phyloP scores from a whole-genome alignment of 805 yeast species.

The Starmerella stellata region DNA sequence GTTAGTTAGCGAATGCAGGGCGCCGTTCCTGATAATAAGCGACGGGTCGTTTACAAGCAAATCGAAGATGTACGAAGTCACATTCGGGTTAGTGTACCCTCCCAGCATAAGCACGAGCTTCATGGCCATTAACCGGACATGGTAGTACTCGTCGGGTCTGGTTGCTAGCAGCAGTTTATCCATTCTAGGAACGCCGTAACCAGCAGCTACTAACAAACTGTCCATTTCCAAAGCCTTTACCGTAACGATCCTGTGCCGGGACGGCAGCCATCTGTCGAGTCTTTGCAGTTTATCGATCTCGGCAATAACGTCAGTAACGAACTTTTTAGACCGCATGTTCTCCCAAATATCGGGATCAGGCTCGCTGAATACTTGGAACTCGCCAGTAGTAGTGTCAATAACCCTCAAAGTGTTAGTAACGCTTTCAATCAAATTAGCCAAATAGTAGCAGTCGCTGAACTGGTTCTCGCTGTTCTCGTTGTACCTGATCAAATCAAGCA shows the following conservation, averaged over 20 bases:
- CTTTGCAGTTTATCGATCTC: conserved; percentile 62
- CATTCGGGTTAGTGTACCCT: conserved; percentile 46
- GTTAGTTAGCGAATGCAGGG: conserved; percentile 32
- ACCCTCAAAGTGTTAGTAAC: conserved; percentile 28
- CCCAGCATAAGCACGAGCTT: conserved; percentile 55
- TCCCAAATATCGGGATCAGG: conserved; percentile 12
- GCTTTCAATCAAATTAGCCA: conserved; percentile 39
- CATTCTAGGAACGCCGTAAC: conserved; percentile 34
- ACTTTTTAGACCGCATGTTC: conserved; percentile 14
- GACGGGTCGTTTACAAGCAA: conserved; percentile 40
- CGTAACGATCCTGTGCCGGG: conserved; percentile 41
- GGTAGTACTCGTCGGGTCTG: conserved; percentile 28
- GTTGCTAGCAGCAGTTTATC: conserved; percentile 41
- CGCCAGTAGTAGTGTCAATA: conserved; percentile 10
- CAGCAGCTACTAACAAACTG: conserved; percentile 38
- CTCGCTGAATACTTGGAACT: conserved; percentile 5
- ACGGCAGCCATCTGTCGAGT: conserved; percentile 74
- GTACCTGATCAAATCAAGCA: conserved; percentile 56
- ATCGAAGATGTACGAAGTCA: conserved; percentile 46
- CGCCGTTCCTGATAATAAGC: conserved; percentile 31
- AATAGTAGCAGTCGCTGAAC: conserved; percentile 54
- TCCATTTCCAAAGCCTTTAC: conserved; percentile 41
- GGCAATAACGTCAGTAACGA: conserved; percentile 32
- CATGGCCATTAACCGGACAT: conserved; percentile 50
- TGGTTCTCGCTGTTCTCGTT: conserved; percentile 71